Percentiles rank a stretch among this genome's conserved stretches.
Evolutionary conservation across 352 stramenopile genomes (phyloP).

Genomic region (Globisporangium perplexum): DNA sequence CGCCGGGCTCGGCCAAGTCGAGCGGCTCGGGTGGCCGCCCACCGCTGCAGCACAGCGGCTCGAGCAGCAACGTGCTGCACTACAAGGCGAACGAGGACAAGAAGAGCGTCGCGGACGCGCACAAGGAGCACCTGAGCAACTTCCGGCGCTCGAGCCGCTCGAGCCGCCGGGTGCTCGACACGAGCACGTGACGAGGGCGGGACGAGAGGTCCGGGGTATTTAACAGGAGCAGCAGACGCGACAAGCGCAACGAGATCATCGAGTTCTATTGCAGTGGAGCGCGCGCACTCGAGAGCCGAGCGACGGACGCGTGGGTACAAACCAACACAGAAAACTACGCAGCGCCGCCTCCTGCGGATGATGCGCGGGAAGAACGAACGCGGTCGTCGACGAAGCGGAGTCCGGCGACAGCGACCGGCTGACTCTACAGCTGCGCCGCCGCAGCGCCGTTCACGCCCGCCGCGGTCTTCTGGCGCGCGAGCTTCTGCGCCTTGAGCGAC

Average conservation of each 20-base stretch:
- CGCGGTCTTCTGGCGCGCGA: constrained; percentile 59
- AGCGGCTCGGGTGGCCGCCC: constrained; percentile 11
- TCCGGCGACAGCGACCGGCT: too few species aligned
- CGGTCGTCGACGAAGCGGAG: too few species aligned
- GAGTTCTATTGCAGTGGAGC: too few species aligned
- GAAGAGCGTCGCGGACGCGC: constrained; percentile 30
- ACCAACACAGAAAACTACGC: too few species aligned
- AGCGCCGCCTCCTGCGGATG: too few species aligned
- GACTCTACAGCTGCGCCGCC: constrained; percentile 14
- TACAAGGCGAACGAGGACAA: constrained; percentile 27
- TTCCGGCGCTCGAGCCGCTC: constrained; percentile 9
- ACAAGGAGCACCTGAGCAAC: constrained; percentile 35
- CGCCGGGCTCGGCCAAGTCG: constrained; percentile 2
- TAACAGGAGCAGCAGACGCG: too few species aligned
- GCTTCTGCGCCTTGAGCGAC: constrained; percentile 80
- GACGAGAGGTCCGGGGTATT: neutral
- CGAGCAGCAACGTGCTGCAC: constrained; percentile 30
- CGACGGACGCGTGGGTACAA: too few species aligned
- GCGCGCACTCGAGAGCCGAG: too few species aligned
- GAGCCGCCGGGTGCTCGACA: constrained; percentile 7
- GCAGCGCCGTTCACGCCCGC: constrained; percentile 8
- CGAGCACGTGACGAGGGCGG: neutral
- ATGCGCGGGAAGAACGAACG: too few species aligned
- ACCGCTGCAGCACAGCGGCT: constrained; percentile 23
- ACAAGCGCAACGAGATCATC: too few species aligned